Evolutionary conservation across 768 basidiomycete genomes (phyloP).

Genomic region (Lactarius pseudohatsudake): DNA sequence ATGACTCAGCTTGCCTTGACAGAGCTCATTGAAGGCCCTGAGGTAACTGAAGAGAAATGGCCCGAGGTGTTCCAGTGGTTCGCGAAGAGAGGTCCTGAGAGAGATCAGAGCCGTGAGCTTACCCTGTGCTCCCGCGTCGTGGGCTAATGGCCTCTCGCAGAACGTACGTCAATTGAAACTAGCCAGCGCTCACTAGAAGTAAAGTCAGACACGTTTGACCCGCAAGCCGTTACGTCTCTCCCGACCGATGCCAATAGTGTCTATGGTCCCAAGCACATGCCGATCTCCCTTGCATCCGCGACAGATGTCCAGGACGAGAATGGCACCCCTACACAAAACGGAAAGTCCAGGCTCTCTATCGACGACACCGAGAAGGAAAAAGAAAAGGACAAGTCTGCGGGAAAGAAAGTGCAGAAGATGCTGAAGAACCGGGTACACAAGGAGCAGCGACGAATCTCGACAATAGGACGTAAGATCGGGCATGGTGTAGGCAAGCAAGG

Average conservation of each 20-base stretch:
- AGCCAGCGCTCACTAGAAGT: constrained; percentile 19
- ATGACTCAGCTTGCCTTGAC: constrained; percentile 81
- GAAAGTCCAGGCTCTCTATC: constrained; percentile 8
- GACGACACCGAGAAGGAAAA: constrained; percentile 34
- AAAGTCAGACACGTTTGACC: constrained; percentile 16
- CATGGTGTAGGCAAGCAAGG: constrained; percentile 58
- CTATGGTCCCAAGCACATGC: constrained; percentile 1
- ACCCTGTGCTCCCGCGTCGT: neutral
- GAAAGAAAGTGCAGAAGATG: constrained; percentile 75
- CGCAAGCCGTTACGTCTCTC: constrained; percentile 2
- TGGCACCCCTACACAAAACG: neutral
- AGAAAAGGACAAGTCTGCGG: constrained; percentile 50
- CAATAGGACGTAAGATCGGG: constrained; percentile 76
- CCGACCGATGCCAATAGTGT: constrained; percentile 5
- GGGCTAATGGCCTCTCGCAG: constrained; percentile 12
- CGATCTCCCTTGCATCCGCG: constrained; percentile 7
- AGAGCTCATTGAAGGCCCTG: constrained; percentile 83
- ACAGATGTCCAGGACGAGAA: constrained; percentile 13
- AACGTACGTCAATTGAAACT: constrained; percentile 27
- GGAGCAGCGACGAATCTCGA: constrained; percentile 67
- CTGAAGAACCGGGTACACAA: constrained; percentile 74
- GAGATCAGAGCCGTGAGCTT: constrained; percentile 28
- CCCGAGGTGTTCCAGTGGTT: constrained; percentile 86
- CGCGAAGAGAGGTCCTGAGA: constrained; percentile 51
- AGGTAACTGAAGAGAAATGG: constrained; percentile 78